A percentile compares a stretch with the other conserved stretches of the same genome.
Conservation (phyloP, 2,329 filamentous ascomycete genomes). For the Decorospora gaudefroyi region DNA sequence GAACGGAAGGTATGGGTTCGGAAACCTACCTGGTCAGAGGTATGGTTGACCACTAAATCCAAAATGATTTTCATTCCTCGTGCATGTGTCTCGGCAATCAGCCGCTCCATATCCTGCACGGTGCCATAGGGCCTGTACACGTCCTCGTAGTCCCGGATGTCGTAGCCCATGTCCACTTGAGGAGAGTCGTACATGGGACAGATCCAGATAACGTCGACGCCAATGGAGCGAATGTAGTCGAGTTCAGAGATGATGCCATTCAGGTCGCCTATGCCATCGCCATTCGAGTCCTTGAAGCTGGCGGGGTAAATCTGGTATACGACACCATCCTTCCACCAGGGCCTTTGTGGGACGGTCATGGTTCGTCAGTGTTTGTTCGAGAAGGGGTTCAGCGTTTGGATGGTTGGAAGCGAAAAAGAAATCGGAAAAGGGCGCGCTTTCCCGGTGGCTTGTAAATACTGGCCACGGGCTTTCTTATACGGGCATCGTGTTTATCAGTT, state of each 20-base stretch:
- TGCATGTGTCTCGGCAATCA: conserved; percentile 45
- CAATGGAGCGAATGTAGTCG: conserved; percentile 59
- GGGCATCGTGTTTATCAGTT: too few species aligned
- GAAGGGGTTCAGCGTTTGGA: not conserved
- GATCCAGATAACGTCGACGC: conserved; percentile 47
- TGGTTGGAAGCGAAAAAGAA: conserved; percentile 2
- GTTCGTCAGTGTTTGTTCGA: not conserved
- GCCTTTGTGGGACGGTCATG: conserved; percentile 41
- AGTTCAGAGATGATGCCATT: conserved; percentile 62
- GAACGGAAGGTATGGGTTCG: too few species aligned
- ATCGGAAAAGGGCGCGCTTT: too few species aligned
- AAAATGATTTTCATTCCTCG: conserved; percentile 48
- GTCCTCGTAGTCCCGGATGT: conserved; percentile 48
- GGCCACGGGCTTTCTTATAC: conserved; percentile 21
- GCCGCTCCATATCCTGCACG: conserved; percentile 47
- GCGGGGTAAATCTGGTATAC: conserved; percentile 67
- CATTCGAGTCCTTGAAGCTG: conserved; percentile 64
- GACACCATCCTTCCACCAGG: conserved; percentile 65
- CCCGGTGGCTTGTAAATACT: too few species aligned
- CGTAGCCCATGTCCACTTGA: conserved; percentile 53
- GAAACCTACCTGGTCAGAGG: conserved; percentile 39
- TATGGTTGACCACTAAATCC: conserved; percentile 51
- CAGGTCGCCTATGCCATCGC: conserved; percentile 61
- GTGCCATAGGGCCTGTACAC: conserved; percentile 50
- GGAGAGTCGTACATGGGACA: conserved; percentile 53